Base-by-base conservation (phyloP, 2,329 filamentous ascomycete species). In the Trichophyton simii region DNA sequence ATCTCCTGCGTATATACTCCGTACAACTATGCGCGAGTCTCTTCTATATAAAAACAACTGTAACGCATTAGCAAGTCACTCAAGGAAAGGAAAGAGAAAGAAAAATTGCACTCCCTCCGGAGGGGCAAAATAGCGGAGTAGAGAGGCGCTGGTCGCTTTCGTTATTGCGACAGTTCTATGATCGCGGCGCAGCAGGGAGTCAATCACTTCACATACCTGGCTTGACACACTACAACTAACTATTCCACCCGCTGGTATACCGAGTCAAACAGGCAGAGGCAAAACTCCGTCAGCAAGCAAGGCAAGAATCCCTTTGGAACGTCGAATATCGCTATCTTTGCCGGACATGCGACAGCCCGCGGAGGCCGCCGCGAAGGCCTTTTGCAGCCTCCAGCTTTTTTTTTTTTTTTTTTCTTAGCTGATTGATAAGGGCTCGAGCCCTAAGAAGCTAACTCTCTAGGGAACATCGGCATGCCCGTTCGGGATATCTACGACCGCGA, bases 401-500 rank as follows among this genome's bases (percentile, higher is more conserved):
- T 44, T 42, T 58, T 42, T 41, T 42, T 18, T 42, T 41, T 41
- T 42, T 13, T 15, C 3, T 13, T 15, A 44, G 41, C 57, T 58
- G 57, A 58, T 58, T 58, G 57, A 58, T 58, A 58, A 58, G 57
- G 57, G 57, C 25, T 20, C 20, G 3, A 44, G 41, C 57, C 57
- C 57, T 58, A 58, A 42, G 57, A 58, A 25, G 57, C 28, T 34
- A 13, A 11, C 34, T 38, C 13, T 11, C 11, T 4, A 38, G 34
- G 34, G 9, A 1, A 13, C 11, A 4, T 44, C 52, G 52, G n/a
- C 52, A 55, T 55, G 5, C 5, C 52, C 13, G 15, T 38, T 55
- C 52, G 52, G 52, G 22, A 22, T 13, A 52, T 44, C 2, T 44
- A 44, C 41, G 41, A 18, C 41, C 41, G 41, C 41, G n/a, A 44